Evolutionary conservation across 2,329 filamentous ascomycete species (phyloP).

Genomic region (Nemania abortiva): DNA sequence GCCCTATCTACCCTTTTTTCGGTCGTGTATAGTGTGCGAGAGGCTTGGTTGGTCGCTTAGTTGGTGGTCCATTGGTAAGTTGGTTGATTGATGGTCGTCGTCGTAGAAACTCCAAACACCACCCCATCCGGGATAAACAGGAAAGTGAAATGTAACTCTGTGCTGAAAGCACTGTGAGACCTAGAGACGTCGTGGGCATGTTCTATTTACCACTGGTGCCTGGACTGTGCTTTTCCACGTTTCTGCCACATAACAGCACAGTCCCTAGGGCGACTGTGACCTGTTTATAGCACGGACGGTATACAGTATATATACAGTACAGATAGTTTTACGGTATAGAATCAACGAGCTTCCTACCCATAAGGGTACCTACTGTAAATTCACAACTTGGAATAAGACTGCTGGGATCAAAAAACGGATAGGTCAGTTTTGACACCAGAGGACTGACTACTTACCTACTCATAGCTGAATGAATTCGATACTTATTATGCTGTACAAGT

Average conservation of each 20-base stretch:
- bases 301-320: slow-evolving; percentile 7
- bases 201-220: too few species aligned
- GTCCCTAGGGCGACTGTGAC: not conserved
- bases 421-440: too few species aligned
- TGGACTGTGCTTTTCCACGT: slow-evolving; percentile 5
- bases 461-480: too few species aligned
- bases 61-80: too few species aligned
- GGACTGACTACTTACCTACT: too few species aligned
- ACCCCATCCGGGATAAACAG: slow-evolving; percentile 22
- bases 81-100: slow-evolving; percentile 17
- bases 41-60: not conserved
- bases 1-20: not conserved
- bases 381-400: too few species aligned
- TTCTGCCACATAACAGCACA: not conserved
- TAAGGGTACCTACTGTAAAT: too few species aligned
- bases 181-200: not conserved
- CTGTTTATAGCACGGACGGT: not conserved
- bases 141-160: slow-evolving; percentile 14
- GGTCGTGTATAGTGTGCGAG: not conserved
- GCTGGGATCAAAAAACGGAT: too few species aligned
- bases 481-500: too few species aligned
- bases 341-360: not conserved
- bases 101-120: slow-evolving; percentile 12
- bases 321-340: not conserved
- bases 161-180: slow-evolving; percentile 21